Base-by-base conservation (phyloP, 2,329 filamentous ascomycete species). In the Fusarium staphyleae region DNA sequence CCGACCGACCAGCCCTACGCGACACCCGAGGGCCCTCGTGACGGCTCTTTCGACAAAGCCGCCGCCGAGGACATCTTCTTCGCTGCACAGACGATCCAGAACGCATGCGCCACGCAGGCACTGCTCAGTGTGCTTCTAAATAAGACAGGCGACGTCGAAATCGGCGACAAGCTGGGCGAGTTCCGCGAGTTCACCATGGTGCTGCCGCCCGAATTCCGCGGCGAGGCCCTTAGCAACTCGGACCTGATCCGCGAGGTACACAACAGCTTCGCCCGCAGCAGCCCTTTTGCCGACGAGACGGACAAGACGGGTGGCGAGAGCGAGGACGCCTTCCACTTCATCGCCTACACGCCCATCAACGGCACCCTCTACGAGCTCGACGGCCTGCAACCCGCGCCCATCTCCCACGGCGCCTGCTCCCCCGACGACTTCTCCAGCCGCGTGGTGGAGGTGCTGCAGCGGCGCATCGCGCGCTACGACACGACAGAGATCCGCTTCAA, bases 291-390 rank as follows among this genome's bases (percentile, higher is more conserved):
- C 47, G 92, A 96, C 73, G 95, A 99, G 81, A 96, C 91, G 57
- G 85, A 88, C 64, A 69, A 66, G 58, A 66, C 85, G 10, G 83
- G 84, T 12, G 59, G 36, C 15, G 85, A 86, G 57, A 81, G 90
- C 48, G 92, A 96, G 68, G 95, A 98, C 70, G 90, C 93, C 22
- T 99, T 96, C 77, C 95, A 99, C 78, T 99, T 99, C 75, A 92
- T 99, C 68, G 95, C 93, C 26, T 99, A 99, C 76, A 93, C 91
- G 8, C 84, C 87, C 47, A 82, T 96, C 63, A 84, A 88, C 70
- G 88, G 87, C 62, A 86, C 78, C 4, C 82, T 99, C 48, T 99
- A 97, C 80, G 95, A 99, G 77, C 83, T 99, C 45, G 95, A 99
- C 74, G 95, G 95, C 14, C 80, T 99, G 60, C 93, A 98, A 76